Conservation (phyloP, 169 alveolate genomes). For the Cryptosporidium canis region DNA sequence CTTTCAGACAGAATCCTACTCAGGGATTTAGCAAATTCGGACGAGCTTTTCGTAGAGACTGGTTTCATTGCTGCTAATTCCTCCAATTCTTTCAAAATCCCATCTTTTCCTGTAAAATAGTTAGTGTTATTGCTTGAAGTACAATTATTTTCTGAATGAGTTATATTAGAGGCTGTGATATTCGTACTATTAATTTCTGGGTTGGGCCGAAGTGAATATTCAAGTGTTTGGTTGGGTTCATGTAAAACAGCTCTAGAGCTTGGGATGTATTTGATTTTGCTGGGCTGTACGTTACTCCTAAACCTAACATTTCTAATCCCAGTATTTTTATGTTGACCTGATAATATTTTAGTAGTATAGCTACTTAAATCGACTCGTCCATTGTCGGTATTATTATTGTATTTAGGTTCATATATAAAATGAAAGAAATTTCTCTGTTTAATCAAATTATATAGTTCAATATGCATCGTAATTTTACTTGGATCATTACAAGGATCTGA, state of each 20-base stretch:
- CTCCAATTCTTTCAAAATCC: background rate
- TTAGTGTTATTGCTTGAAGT: background rate
- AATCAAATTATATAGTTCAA: conserved; percentile 4
- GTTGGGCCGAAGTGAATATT: too few relatives aligned
- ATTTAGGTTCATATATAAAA: background rate
- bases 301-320: background rate
- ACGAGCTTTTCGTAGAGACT: conserved; percentile 2
- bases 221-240: too few relatives aligned
- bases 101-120: background rate
- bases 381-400: background rate
- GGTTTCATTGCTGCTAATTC: conserved; percentile 1
- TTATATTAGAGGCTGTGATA: too few relatives aligned
- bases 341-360: background rate
- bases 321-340: background rate
- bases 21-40: background rate
- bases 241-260: background rate
- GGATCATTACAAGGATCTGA: conserved; percentile 55
- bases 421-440: background rate
- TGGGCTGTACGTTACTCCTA: background rate
- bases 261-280: background rate
- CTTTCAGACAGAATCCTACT: background rate
- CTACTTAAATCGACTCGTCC: background rate
- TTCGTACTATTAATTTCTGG: too few relatives aligned
- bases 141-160: background rate
- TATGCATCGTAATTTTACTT: background rate